Percentiles rank a stretch among this genome's conserved stretches.
Conservation (phyloP, 306 rosid genomes). For the Prunus padus region DNA sequence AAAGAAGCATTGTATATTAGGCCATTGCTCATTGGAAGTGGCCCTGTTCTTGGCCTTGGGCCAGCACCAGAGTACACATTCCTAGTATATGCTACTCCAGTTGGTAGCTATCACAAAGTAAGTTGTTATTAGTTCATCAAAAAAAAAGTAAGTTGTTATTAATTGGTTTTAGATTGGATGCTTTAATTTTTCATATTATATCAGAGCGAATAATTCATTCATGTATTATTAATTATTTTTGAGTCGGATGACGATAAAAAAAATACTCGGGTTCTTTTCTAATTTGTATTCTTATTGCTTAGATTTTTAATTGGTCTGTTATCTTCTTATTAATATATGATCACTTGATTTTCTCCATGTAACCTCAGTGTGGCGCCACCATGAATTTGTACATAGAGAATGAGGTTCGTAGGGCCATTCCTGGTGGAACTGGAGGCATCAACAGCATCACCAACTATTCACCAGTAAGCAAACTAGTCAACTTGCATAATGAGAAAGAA, state of each 20-base stretch:
- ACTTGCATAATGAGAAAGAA: neutral
- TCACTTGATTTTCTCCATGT: neutral
- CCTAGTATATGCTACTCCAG: slow-evolving; percentile 47
- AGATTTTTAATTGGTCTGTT: neutral
- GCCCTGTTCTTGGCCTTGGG: slow-evolving; percentile 36
- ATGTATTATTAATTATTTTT: too few relatives aligned
- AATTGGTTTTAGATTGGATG: too few relatives aligned
- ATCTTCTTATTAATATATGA: neutral
- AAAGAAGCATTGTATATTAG: slow-evolving; percentile 58
- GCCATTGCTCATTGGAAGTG: slow-evolving; percentile 75
- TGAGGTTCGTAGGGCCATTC: slow-evolving; percentile 36
- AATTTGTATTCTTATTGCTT: too few relatives aligned
- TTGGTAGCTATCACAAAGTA: slow-evolving; percentile 32
- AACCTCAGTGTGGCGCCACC: neutral
- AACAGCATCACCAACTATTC: slow-evolving; percentile 55
- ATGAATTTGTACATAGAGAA: slow-evolving; percentile 36
- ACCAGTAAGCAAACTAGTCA: slow-evolving; percentile 32
- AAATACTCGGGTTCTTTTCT: too few relatives aligned
- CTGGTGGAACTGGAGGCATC: slow-evolving; percentile 54
- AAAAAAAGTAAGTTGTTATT: slow-evolving; percentile 26
- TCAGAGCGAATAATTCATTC: too few relatives aligned
- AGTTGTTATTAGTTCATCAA: too few relatives aligned
- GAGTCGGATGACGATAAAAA: too few relatives aligned
- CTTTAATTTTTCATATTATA: too few relatives aligned
- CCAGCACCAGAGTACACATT: slow-evolving; percentile 60